phyloP scores from a whole-genome alignment of 148 eudicot genomes.

The Cornus florida region DNA sequence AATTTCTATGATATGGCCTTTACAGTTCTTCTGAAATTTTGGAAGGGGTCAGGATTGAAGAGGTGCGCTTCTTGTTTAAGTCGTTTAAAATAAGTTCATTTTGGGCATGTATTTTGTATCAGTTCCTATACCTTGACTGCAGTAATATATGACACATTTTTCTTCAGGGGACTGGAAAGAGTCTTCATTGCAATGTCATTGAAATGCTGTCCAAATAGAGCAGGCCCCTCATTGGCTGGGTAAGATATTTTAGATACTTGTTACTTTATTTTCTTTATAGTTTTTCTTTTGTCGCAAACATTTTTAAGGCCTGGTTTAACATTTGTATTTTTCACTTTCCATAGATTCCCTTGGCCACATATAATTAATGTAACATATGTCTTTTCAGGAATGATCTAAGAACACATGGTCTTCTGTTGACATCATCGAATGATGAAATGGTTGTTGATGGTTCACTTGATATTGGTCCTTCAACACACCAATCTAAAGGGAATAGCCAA shows the following conservation, averaged over 20 bases:
- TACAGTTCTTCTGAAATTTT: constrained; percentile 77
- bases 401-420: constrained; percentile 59
- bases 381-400: constrained; percentile 42
- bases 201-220: constrained; percentile 74
- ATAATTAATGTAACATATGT: neutral
- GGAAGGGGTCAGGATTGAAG: constrained; percentile 79
- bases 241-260: constrained; percentile 29
- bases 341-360: neutral
- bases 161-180: constrained; percentile 76
- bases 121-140: neutral
- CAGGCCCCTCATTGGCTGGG: constrained; percentile 44
- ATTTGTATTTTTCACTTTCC: neutral
- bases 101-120: neutral
- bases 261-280: neutral
- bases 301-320: no score
- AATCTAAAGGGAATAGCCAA: constrained; percentile 53
- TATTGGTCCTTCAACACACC: constrained; percentile 39
- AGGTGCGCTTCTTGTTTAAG: constrained; percentile 40
- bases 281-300: neutral
- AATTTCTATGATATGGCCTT: constrained; percentile 86
- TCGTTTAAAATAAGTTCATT: neutral
- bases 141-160: neutral
- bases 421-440: constrained; percentile 66
- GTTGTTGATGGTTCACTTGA: constrained; percentile 45
- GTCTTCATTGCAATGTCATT: constrained; percentile 70